Conservation (phyloP, 2,329 filamentous ascomycete species). For the Penicillium janthinellum region DNA sequence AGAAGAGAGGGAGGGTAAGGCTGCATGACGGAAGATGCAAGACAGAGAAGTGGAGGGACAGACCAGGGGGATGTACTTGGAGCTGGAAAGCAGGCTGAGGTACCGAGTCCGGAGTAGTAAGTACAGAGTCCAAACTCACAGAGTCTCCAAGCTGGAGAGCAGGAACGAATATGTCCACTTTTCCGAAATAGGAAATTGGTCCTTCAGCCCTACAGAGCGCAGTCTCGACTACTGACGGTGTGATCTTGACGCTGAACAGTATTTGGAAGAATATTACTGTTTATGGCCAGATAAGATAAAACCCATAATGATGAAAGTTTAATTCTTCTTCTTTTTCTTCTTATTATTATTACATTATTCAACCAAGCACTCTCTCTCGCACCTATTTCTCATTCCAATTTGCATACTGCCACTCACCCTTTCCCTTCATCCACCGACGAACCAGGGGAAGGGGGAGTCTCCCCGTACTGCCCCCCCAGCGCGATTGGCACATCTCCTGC, state of each 20-base stretch:
- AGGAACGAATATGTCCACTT: background rate
- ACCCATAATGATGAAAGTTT: background rate
- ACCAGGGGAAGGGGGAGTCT: too few species aligned
- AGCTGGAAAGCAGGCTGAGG: background rate
- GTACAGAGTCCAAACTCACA: background rate
- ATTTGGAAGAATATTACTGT: background rate
- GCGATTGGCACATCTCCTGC: background rate
- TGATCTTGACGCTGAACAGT: background rate
- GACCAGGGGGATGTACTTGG: background rate
- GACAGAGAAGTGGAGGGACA: background rate
- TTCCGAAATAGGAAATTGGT: background rate
- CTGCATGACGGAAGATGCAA: constrained; percentile 6
- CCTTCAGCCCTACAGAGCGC: background rate
- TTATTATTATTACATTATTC: background rate
- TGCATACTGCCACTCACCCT: background rate
- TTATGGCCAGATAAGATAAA: background rate
- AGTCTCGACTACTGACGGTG: too few species aligned
- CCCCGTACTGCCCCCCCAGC: background rate
- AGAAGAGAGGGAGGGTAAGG: constrained; percentile 1
- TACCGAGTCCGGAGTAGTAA: background rate
- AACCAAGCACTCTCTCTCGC: background rate
- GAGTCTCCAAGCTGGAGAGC: background rate
- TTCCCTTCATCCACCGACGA: background rate
- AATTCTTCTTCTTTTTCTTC: background rate
- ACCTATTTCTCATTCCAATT: background rate